These are phyloP conservation scores for Lyophyllum semitale DNA, from an alignment of 768 basidiomycete species.

Conservation along the genomic window DNA sequence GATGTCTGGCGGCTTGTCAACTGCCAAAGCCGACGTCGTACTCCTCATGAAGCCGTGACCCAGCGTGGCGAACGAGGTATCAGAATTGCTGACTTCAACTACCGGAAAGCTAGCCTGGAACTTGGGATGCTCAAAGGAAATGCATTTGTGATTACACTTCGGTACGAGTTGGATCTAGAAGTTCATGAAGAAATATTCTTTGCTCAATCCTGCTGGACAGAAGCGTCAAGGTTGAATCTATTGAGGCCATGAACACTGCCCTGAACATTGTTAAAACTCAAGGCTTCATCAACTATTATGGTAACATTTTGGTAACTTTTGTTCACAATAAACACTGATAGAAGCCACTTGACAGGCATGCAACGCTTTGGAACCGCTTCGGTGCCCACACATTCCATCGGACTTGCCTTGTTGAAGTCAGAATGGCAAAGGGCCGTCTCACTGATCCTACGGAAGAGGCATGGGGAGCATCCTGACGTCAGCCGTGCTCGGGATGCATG, in stretches of 20 bases:
- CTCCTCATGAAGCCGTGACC: slow-evolving; percentile 55
- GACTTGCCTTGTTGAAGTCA: slow-evolving; percentile 83
- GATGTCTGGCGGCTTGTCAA: slow-evolving; percentile 87
- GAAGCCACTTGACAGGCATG: slow-evolving; percentile 67
- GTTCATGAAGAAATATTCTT: not conserved
- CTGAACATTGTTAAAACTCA: slow-evolving; percentile 76
- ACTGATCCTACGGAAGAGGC: slow-evolving; percentile 77
- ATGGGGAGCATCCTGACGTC: slow-evolving; percentile 94
- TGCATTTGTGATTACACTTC: slow-evolving; percentile 89
- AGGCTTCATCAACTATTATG: slow-evolving; percentile 99
- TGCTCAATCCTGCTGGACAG: slow-evolving; percentile 40
- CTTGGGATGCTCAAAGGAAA: slow-evolving; percentile 98
- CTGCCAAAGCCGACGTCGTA: slow-evolving; percentile 58
- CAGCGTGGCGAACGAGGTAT: slow-evolving; percentile 89
- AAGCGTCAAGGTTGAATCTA: slow-evolving; percentile 80
- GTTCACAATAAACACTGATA: slow-evolving; percentile 8
- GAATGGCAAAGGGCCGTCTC: slow-evolving; percentile 90
- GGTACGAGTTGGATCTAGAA: slow-evolving; percentile 47
- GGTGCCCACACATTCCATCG: slow-evolving; percentile 93
- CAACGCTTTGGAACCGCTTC: slow-evolving; percentile 98
- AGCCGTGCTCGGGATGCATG: slow-evolving; percentile 82
- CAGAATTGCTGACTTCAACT: slow-evolving; percentile 84
- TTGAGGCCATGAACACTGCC: slow-evolving; percentile 70
- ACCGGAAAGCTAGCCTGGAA: slow-evolving; percentile 80
- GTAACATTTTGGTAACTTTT: slow-evolving; percentile 37